A percentile compares a stretch with the other conserved stretches of the same genome.
Evolutionary conservation across 2,329 filamentous ascomycete species (phyloP).

Genomic region (Aspergillus sp.): DNA sequence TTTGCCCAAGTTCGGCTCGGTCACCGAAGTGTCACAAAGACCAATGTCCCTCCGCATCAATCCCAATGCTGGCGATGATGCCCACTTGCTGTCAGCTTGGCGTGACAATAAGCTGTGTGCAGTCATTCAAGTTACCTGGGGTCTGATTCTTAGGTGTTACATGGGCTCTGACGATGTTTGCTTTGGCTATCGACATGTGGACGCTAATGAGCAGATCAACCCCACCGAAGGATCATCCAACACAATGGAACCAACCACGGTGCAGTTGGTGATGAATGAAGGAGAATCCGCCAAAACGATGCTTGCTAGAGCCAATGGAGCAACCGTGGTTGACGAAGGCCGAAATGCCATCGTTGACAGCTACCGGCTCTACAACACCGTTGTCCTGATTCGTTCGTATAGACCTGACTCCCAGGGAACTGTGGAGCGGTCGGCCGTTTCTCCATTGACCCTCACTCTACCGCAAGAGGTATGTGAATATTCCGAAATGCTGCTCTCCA

Average conservation of each 20-base stretch:
- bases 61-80: slow-evolving; percentile 28
- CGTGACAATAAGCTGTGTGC: slow-evolving; percentile 24
- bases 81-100: slow-evolving; percentile 32
- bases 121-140: slow-evolving; percentile 47
- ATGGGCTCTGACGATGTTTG: slow-evolving; percentile 48
- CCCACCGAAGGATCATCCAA: slow-evolving; percentile 10
- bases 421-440: slow-evolving; percentile 17
- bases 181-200: slow-evolving; percentile 45
- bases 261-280: slow-evolving; percentile 30
- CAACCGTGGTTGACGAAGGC: slow-evolving; percentile 15
- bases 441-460: slow-evolving; percentile 29
- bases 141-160: slow-evolving; percentile 46
- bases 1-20: slow-evolving; percentile 35
- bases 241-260: slow-evolving; percentile 17
- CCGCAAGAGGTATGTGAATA: slow-evolving; percentile 30
- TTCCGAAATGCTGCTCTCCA: too few species aligned
- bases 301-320: slow-evolving; percentile 26
- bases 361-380: slow-evolving; percentile 35
- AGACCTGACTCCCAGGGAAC: slow-evolving; percentile 19
- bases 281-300: slow-evolving; percentile 27
- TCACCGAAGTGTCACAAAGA: slow-evolving; percentile 28
- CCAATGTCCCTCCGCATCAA: slow-evolving; percentile 36
- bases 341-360: slow-evolving; percentile 11
- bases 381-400: slow-evolving; percentile 35
- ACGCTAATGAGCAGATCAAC: slow-evolving; percentile 16